Evolutionary conservation across 208 protist species (phyloP), one percentile per base, ranked within the genome.

Genomic region (Trypanosoma grayi): DNA sequence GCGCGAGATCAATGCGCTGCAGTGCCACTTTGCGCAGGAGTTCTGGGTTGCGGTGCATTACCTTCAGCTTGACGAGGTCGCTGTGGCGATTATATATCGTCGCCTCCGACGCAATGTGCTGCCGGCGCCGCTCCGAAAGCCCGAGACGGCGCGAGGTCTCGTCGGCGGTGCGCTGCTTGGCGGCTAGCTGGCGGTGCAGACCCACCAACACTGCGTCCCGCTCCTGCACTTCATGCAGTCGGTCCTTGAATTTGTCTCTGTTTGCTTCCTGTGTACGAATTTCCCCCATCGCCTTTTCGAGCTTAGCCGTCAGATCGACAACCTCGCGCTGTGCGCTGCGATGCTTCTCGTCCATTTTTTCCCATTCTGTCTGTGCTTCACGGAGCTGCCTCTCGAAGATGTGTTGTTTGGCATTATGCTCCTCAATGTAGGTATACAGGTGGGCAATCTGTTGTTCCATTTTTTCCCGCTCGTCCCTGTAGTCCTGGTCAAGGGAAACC

Each of bases 391-490:
- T 40, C 22, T 70, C 55, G 33, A 56, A 44, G 2, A 46, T 10
- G 9, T 22, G 34, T 41, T 70, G 2, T 39, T 53, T 60, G 2
- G 16, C 48, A 51, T 70, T 64, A 27, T 70, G 51, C 24, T 66
- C 61, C 18, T 75, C 61, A 59, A 75, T 75, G 34, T 75, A 75
- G 16, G 61, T 68, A 25, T 59, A 66, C 5, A 68, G 50, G 33
- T 75, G 60, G 18, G 48, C 37, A 53, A 75, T 57, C 27, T 75
- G 69, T 31, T 68, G 50, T 30, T 75, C 60, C 69, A 75, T 66
- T 22, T 75, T 31, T 16, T 75, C 61, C 14, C 63, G 51, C 39
- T 68, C 60, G 20, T 57, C 54, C 34, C 33, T 27, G 39, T 64
- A 60, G 43, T 75, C 57, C 54, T 64, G 31, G 28, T 75, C 69